phyloP scores from a whole-genome alignment of 2,329 filamentous ascomycete genomes.

The Alternaria brassicicola region DNA sequence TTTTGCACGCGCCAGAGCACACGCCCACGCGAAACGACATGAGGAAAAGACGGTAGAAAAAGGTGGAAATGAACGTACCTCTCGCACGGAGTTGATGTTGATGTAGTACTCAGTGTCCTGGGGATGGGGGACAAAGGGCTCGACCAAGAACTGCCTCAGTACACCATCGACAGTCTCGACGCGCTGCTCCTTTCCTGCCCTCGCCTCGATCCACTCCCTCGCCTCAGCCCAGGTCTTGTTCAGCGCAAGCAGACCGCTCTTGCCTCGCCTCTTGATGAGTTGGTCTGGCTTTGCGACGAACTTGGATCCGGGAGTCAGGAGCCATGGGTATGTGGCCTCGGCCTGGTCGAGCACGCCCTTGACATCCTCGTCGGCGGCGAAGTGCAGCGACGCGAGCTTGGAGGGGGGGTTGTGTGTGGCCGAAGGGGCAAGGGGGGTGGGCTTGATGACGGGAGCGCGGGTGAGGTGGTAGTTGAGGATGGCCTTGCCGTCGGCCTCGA shows the following conservation, averaged over 20 bases:
- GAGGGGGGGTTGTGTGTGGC: slow-evolving; percentile 90
- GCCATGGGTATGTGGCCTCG: slow-evolving; percentile 95
- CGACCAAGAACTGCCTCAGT: slow-evolving; percentile 93
- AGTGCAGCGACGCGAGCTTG: slow-evolving; percentile 89
- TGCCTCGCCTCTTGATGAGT: slow-evolving; percentile 99
- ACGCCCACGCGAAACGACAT: not conserved
- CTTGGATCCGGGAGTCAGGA: slow-evolving; percentile 80
- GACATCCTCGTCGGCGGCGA: slow-evolving; percentile 85
- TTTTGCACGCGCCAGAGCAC: slow-evolving; percentile 2
- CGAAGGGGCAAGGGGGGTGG: slow-evolving; percentile 83
- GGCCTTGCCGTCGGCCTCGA: slow-evolving; percentile 99
- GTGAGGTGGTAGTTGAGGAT: slow-evolving; percentile 99
- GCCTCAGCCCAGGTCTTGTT: slow-evolving; percentile 98
- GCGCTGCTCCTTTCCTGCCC: slow-evolving; percentile 88
- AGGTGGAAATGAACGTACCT: slow-evolving; percentile 72
- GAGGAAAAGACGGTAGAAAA: slow-evolving; percentile 16
- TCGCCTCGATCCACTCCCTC: slow-evolving; percentile 89
- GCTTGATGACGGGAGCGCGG: slow-evolving; percentile 95
- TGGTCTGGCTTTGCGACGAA: slow-evolving; percentile 99
- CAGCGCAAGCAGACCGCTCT: slow-evolving; percentile 93
- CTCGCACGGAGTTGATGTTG: slow-evolving; percentile 99
- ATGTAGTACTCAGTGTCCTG: slow-evolving; percentile 99
- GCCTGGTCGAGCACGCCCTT: slow-evolving; percentile 90
- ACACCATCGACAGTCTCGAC: slow-evolving; percentile 91
- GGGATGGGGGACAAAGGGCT: slow-evolving; percentile 97